These are phyloP conservation scores for Xylariaceae sp. DNA, from an alignment of 2,329 filamentous ascomycete genomes.

Conservation along the genomic window DNA sequence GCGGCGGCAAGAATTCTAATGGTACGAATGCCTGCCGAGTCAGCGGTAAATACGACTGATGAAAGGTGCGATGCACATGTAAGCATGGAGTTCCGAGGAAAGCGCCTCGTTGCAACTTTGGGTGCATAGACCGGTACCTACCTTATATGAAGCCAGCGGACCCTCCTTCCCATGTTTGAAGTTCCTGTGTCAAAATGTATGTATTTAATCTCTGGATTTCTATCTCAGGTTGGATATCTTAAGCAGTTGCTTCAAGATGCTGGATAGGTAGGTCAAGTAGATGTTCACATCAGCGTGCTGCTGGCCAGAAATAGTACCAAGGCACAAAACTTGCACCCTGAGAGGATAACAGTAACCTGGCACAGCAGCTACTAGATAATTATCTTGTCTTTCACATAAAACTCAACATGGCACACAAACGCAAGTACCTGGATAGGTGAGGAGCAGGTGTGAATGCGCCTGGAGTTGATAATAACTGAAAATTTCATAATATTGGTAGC, in stretches of 20 bases:
- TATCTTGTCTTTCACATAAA: not conserved
- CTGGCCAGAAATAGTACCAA: not conserved
- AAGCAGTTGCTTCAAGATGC: too few relatives aligned
- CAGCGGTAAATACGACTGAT: too few relatives aligned
- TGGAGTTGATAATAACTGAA: not conserved
- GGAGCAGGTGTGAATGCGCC: not conserved
- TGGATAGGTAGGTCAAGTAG: too few relatives aligned
- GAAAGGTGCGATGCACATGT: too few relatives aligned
- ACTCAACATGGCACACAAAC: not conserved
- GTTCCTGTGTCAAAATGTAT: not conserved
- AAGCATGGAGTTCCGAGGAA: too few relatives aligned
- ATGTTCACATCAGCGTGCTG: not conserved
- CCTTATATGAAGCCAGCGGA: too few relatives aligned
- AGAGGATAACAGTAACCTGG: not conserved
- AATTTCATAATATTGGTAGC: not conserved
- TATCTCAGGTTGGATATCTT: not conserved
- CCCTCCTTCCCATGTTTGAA: conserved; percentile 12
- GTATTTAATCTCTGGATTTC: not conserved
- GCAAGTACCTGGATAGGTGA: not conserved
- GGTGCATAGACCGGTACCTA: not conserved
- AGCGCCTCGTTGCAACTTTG: not conserved
- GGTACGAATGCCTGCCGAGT: conserved; percentile 1
- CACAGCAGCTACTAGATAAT: not conserved
- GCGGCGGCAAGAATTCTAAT: not conserved
- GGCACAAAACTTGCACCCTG: too few relatives aligned